phyloP scores from a whole-genome alignment of 495 filamentous ascomycete species.

The Aspergillus indologenus region DNA sequence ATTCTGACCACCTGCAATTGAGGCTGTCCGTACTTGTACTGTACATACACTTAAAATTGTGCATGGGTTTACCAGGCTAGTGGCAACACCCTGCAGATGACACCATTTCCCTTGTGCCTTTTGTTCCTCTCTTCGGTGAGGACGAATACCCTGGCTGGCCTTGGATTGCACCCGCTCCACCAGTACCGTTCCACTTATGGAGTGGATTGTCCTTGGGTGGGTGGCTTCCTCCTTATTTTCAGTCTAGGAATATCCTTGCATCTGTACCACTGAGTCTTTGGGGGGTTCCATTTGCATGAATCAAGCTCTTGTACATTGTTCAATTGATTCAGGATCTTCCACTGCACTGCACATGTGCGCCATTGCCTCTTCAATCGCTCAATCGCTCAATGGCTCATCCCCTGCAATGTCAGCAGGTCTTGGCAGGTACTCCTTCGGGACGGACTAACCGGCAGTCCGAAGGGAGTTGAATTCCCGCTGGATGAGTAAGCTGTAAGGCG shows the following conservation, averaged over 20 bases:
- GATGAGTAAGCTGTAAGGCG: not conserved
- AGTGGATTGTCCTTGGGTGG: not conserved
- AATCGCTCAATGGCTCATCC: not conserved
- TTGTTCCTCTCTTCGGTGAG: not conserved
- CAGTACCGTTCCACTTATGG: not conserved
- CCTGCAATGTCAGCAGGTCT: not conserved
- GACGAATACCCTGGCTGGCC: too few relatives aligned
- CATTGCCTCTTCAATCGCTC: not conserved
- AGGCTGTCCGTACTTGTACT: not conserved
- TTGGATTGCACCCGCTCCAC: slow-evolving; percentile 4
- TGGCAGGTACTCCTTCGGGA: not conserved
- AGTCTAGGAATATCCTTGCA: not conserved
- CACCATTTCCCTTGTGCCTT: not conserved
- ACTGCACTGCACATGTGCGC: not conserved
- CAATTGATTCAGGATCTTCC: not conserved
- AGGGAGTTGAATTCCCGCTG: not conserved
- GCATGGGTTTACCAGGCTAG: too few relatives aligned
- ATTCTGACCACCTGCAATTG: not conserved
- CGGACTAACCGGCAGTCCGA: not conserved
- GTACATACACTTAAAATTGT: too few relatives aligned
- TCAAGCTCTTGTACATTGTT: too few relatives aligned
- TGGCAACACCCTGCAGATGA: not conserved
- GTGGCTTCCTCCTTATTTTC: not conserved
- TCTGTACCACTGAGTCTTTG: too few relatives aligned
- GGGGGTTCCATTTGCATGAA: too few relatives aligned